Percentiles rank a stretch among this genome's conserved stretches.
Evolutionary conservation across 805 yeast species (phyloP).

Genomic region (Monosporozyma solicola): DNA sequence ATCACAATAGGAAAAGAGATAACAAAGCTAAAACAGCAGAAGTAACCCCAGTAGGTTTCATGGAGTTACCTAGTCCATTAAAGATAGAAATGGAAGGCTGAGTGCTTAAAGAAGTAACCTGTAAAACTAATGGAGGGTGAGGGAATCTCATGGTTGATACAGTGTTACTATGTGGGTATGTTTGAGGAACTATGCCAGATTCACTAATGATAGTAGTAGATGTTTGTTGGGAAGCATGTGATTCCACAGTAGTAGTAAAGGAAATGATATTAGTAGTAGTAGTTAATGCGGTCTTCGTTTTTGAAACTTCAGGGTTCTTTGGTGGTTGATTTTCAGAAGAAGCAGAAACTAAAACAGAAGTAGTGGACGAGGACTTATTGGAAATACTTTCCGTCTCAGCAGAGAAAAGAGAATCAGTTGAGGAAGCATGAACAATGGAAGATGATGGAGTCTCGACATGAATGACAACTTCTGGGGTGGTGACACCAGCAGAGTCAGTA

Average conservation of each 20-base stretch:
- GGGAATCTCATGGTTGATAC: not conserved
- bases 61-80: conserved; percentile 1
- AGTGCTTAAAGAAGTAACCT: not conserved
- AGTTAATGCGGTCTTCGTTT: not conserved
- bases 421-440: conserved; percentile 2
- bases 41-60: not conserved
- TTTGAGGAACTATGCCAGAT: not conserved
- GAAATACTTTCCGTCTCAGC: conserved; percentile 10
- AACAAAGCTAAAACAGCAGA: not conserved
- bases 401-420: conserved; percentile 9
- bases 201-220: not conserved
- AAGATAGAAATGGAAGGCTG: not conserved
- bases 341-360: not conserved
- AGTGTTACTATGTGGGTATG: not conserved
- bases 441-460: conserved; percentile 11
- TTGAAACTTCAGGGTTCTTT: not conserved
- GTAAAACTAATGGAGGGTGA: not conserved
- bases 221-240: not conserved
- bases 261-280: not conserved
- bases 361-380: conserved; percentile 2
- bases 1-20: not conserved
- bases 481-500: not conserved
- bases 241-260: not conserved
- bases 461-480: conserved; percentile 4
- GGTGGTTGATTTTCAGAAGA: not conserved